A percentile compares a stretch with the other conserved stretches of the same genome.
phyloP scores from a whole-genome alignment of 371 early-diverging fungal genomes.

The Lichtheimia corymbifera region DNA sequence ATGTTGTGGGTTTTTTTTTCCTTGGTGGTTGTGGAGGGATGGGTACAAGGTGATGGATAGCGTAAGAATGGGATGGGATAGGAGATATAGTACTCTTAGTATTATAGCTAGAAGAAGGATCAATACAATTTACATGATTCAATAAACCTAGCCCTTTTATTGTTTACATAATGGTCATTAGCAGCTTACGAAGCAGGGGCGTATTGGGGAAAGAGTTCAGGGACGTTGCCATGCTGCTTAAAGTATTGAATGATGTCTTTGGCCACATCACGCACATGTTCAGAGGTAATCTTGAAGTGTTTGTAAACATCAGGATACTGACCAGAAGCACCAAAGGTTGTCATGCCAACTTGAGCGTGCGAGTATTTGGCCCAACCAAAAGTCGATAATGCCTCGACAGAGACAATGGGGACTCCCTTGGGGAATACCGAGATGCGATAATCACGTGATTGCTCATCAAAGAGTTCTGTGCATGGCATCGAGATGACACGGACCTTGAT shows the following conservation, averaged over 20 bases:
- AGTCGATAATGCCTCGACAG: constrained; percentile 94
- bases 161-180: too few species aligned
- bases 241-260: constrained; percentile 68
- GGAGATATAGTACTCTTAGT: too few species aligned
- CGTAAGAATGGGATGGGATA: too few species aligned
- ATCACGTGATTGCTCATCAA: constrained; percentile 86
- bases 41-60: too few species aligned
- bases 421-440: constrained; percentile 88
- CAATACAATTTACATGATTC: too few species aligned
- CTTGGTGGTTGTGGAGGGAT: too few species aligned
- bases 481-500: constrained; percentile 89
- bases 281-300: constrained; percentile 76
- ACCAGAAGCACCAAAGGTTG: constrained; percentile 92
- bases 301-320: constrained; percentile 59
- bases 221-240: constrained; percentile 41
- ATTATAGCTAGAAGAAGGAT: too few species aligned
- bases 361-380: constrained; percentile 96
- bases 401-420: constrained; percentile 78
- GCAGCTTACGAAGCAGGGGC: too few species aligned
- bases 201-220: constrained; percentile 14
- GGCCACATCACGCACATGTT: constrained; percentile 70
- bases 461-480: constrained; percentile 94
- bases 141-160: too few species aligned
- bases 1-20: not conserved
- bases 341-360: constrained; percentile 89